phyloP scores from a whole-genome alignment of 2,329 filamentous ascomycete genomes.

The Zelopaecilomyces penicillatus region DNA sequence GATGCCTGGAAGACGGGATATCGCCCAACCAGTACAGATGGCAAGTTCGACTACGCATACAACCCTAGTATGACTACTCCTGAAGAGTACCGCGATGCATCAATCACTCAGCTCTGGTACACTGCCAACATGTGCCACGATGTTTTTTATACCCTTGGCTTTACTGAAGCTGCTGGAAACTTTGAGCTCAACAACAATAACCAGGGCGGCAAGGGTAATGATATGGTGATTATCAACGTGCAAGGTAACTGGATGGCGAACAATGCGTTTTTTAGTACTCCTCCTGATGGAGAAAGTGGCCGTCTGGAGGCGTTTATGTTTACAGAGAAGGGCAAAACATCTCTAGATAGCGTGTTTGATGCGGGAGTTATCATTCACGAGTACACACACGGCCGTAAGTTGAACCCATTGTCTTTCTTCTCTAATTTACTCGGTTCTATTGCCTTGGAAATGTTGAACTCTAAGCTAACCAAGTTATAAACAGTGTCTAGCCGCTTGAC shows the following conservation, averaged over 20 bases:
- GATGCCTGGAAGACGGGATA: constrained; percentile 14
- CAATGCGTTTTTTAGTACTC: constrained; percentile 36
- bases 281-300: constrained; percentile 34
- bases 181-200: constrained; percentile 45
- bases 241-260: constrained; percentile 27
- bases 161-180: constrained; percentile 45
- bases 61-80: constrained; percentile 21
- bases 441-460: too few relatives aligned
- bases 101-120: constrained; percentile 47
- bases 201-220: constrained; percentile 35
- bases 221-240: constrained; percentile 41
- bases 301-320: constrained; percentile 39
- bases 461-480: not conserved
- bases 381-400: constrained; percentile 17
- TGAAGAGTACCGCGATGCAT: constrained; percentile 37
- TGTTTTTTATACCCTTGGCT: constrained; percentile 43
- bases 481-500: constrained; percentile 40
- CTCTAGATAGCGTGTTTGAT: constrained; percentile 41
- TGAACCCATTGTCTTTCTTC: not conserved
- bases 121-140: constrained; percentile 48
- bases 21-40: constrained; percentile 29
- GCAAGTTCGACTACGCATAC: constrained; percentile 35
- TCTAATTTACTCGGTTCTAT: not conserved
- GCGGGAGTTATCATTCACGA: constrained; percentile 47
- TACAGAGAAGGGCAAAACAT: constrained; percentile 24